phyloP scores from a whole-genome alignment of 768 basidiomycete genomes.

The Boletus fagicola region DNA sequence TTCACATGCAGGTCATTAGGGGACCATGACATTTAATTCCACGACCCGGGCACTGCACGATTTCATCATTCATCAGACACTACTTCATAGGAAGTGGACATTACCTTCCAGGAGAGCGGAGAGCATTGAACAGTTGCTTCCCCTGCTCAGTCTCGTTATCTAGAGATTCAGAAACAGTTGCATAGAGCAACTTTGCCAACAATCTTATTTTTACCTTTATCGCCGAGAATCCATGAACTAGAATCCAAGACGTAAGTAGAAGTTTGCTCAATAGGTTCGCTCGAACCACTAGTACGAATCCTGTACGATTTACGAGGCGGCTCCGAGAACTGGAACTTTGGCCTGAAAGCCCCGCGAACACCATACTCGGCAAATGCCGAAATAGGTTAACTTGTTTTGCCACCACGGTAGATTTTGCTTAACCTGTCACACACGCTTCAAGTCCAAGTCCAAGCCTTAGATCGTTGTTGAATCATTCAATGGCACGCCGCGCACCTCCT shows the following conservation, averaged over 20 bases:
- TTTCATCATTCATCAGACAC: no score
- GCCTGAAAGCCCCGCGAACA: slow-evolving; percentile 2
- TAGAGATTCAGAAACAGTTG: background rate
- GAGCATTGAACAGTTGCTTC: background rate
- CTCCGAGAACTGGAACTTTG: background rate
- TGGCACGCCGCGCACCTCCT: slow-evolving; percentile 71
- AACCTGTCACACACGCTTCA: background rate
- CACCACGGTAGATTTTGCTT: background rate
- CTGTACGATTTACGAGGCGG: background rate
- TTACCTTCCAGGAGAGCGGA: background rate
- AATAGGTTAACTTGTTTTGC: background rate
- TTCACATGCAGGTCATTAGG: background rate
- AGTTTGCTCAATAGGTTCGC: no score
- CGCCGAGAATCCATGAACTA: background rate
- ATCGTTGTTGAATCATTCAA: slow-evolving; percentile 27
- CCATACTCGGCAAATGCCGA: slow-evolving; percentile 19
- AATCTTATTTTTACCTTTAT: background rate
- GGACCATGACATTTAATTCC: background rate
- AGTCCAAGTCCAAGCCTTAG: background rate
- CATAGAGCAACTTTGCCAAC: background rate
- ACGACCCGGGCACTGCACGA: background rate
- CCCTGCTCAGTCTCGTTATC: background rate
- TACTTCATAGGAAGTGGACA: background rate
- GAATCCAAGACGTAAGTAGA: background rate
- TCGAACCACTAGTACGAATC: background rate